phyloP scores from a whole-genome alignment of 495 filamentous ascomycete species.

The Polyplosphaeria fusca region DNA sequence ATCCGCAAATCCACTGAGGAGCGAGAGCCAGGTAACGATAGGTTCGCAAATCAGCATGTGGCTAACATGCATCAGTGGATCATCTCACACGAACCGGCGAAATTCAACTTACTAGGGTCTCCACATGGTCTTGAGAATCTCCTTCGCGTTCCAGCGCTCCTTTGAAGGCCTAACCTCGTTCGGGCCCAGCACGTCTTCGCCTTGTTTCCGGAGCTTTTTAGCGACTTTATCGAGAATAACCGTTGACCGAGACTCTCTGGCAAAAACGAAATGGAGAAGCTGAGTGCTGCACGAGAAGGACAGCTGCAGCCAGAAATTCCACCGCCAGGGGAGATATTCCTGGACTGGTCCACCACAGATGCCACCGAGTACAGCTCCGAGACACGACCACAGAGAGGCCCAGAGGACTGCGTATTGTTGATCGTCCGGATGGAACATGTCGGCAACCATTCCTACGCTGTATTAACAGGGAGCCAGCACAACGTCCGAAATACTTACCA shows the following conservation, averaged over 20 bases:
- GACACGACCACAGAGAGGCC: slow-evolving; percentile 51
- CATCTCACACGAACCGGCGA: not conserved
- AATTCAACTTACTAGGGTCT: not conserved
- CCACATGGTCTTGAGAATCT: slow-evolving; percentile 56
- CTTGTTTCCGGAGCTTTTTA: slow-evolving; percentile 45
- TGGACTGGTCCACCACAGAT: slow-evolving; percentile 75
- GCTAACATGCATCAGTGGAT: too few relatives aligned
- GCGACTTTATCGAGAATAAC: slow-evolving; percentile 58
- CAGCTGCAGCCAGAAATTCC: slow-evolving; percentile 51
- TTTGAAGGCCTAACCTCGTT: not conserved
- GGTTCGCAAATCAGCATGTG: slow-evolving; percentile 73
- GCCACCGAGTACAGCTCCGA: slow-evolving; percentile 70
- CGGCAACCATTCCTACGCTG: slow-evolving; percentile 76
- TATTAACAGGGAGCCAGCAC: not conserved
- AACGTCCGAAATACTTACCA: too few relatives aligned
- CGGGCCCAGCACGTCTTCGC: not conserved
- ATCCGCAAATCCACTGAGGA: slow-evolving; percentile 72
- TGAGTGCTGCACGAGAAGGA: slow-evolving; percentile 57
- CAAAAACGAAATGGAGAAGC: slow-evolving; percentile 49
- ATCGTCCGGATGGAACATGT: slow-evolving; percentile 69
- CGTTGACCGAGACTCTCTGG: slow-evolving; percentile 56
- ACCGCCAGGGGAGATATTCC: slow-evolving; percentile 61
- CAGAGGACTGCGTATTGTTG: slow-evolving; percentile 58
- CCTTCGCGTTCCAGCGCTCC: slow-evolving; percentile 1
- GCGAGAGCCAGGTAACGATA: slow-evolving; percentile 67